Base-by-base conservation (phyloP, 352 stramenopile species). In the Phytopythium kandeliae region DNA sequence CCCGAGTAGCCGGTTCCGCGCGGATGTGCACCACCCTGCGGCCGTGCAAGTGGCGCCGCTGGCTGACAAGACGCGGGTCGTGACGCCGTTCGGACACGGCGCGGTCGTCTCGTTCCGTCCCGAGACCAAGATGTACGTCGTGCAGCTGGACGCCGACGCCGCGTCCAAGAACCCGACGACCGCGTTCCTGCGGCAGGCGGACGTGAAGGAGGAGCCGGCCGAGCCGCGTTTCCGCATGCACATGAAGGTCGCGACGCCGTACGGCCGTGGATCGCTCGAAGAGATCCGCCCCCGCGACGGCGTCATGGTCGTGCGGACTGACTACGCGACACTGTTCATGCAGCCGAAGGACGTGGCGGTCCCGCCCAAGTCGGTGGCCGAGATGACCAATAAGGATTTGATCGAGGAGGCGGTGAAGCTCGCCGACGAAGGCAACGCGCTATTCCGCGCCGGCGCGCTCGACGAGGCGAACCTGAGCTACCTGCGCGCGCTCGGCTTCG, bases 341-440 rank as follows among this genome's bases (percentile, higher is more conserved):
- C 80, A 94, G 47, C 74, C 70, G 26, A 86, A 83, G 63, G 80
- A 92, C 31, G 76, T 94, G 4, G 75, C 72, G 54, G 48, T 88
- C 19, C 78, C 77, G 9, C 50, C 65, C 49, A 89, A 89, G 51
- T 55, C 78, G 12, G 67, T 90, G 9, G 62, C 63, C 2, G 75
- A 91, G 31, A 89, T 91, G 84, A 80, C 71, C 31, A 86, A 67
- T 36, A 92, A 91, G 59, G 84, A 94, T 13, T 49, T 91, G 16
- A 67, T 89, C 10, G 71, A 67, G 12, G 76, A 86, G 44, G 74
- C 84, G 9, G 76, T 78, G n/a, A 73, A 68, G 51, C 56, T 86
- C 19, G 82, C 84, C 0, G 75, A 87, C 51, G 36, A 74, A 19
- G 84, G 84, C 48, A 94, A 94, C 51, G 62, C 79, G 25, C 66